These are phyloP conservation scores for Eucalyptus pumila DNA, from an alignment of 345 rosid genomes.

Conservation along the genomic window DNA sequence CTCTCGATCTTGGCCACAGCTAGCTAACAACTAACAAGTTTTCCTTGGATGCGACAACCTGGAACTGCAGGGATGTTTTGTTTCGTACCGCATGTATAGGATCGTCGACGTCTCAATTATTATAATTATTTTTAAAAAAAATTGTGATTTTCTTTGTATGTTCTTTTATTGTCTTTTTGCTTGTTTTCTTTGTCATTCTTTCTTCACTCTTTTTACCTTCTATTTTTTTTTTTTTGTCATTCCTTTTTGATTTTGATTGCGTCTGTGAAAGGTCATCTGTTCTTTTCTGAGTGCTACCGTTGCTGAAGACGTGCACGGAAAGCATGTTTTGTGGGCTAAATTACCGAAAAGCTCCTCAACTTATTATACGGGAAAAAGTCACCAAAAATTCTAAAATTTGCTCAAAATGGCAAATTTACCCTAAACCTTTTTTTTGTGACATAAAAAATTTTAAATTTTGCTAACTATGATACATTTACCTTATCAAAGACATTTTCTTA, in stretches of 20 bases:
- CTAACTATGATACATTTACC: too few species aligned
- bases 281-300: neutral
- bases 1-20: neutral
- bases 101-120: neutral
- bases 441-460: too few species aligned
- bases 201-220: neutral
- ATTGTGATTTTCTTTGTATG: too few species aligned
- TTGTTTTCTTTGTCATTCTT: too few species aligned
- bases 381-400: too few species aligned
- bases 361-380: too few species aligned
- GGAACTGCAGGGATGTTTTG: neutral
- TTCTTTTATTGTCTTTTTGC: neutral
- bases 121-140: too few species aligned
- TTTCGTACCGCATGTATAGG: neutral
- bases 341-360: too few species aligned
- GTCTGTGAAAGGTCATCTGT: neutral
- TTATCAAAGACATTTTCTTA: fast-evolving
- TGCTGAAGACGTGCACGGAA: neutral
- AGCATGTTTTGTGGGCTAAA: neutral
- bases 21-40: neutral
- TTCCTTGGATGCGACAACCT: neutral
- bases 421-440: too few species aligned
- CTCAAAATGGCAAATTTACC: too few species aligned
- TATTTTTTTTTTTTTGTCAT: neutral
- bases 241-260: neutral